Evolutionary conservation across 495 filamentous ascomycete species (phyloP), one percentile per base, ranked within the genome.

Genomic region (Aspergillus nanangensis): DNA sequence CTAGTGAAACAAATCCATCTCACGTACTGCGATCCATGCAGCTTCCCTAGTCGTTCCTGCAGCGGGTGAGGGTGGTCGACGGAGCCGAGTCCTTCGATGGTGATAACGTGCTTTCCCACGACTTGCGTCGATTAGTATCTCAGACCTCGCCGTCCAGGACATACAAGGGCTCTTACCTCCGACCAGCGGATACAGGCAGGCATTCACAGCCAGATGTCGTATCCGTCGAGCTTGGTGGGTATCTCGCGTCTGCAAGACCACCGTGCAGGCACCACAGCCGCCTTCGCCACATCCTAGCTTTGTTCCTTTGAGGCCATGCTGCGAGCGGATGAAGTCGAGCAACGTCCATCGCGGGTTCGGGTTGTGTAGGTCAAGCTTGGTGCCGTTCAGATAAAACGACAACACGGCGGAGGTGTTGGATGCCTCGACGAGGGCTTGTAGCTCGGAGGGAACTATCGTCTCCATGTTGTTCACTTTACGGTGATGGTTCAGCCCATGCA

Each of bases 51-150:
- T 31, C 93, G 79, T 66, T 98, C 90, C 63, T 98, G 93, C 2
- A 86, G 73, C 4, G 93, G 88, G 71, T 98, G 93, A 9, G 93
- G 93, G 31, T 76, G 76, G 59, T 90, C 84, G 32, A 86, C 80
- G 55, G 84, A 87, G 10, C 93, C 93, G 61, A 98, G 93, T 17
- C 93, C 93, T 66, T 98, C 93, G n/a, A 98, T 81, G n/a, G 93
- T 98, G 56, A 98, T 95, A 48, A 98, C 90, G 75, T 98, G 93
- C 62, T 98, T 98, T 17, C 93, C 93, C 63, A 95, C 90, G 10
- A 96, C 80, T 50, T 24, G 5, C 20, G 8, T 18, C 14, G 3
- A 11, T 39, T 39, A 38, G 17, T 11, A 20, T 21, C 17, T n/a
- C n/a, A n/a, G n/a, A n/a, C n/a, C 5, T 4, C 22, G 5, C 18